phyloP scores from a whole-genome alignment of 2,329 filamentous ascomycete genomes.

The Aureobasidium mangrovei region DNA sequence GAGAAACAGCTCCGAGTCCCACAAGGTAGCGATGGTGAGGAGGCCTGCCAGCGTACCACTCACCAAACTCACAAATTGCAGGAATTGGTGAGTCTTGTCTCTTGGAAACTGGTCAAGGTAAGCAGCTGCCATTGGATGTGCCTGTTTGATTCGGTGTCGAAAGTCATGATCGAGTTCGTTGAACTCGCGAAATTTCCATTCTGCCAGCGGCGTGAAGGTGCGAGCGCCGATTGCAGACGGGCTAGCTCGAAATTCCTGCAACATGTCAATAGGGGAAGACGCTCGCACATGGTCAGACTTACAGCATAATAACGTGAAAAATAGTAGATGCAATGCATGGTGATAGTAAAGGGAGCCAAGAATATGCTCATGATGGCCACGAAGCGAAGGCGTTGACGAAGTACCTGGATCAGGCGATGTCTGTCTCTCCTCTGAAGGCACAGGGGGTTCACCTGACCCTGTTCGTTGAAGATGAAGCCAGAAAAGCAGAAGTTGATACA shows the following conservation, averaged over 20 bases:
- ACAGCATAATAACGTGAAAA: constrained; percentile 93
- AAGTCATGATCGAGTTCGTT: constrained; percentile 94
- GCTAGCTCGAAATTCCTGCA: constrained; percentile 86
- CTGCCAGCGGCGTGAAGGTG: constrained; percentile 83
- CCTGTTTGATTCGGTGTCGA: constrained; percentile 82
- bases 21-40: constrained; percentile 70
- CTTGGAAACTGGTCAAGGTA: constrained; percentile 97
- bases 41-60: constrained; percentile 80
- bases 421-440: constrained; percentile 80
- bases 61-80: constrained; percentile 78
- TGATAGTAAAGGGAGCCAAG: constrained; percentile 77
- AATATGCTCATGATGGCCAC: constrained; percentile 80
- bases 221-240: constrained; percentile 78
- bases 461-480: constrained; percentile 86
- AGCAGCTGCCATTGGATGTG: constrained; percentile 81
- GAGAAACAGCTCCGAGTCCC: constrained; percentile 84
- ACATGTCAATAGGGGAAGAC: background rate
- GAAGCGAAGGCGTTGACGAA: constrained; percentile 71
- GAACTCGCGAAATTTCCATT: constrained; percentile 98
- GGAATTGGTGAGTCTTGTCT: constrained; percentile 78
- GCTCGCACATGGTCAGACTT: constrained; percentile 25
- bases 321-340: constrained; percentile 78
- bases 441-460: constrained; percentile 75
- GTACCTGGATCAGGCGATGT: constrained; percentile 64
- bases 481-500: constrained; percentile 83